Evolutionary conservation across 2,329 filamentous ascomycete genomes (phyloP).

Genomic region (Alternaria incomplexa): DNA sequence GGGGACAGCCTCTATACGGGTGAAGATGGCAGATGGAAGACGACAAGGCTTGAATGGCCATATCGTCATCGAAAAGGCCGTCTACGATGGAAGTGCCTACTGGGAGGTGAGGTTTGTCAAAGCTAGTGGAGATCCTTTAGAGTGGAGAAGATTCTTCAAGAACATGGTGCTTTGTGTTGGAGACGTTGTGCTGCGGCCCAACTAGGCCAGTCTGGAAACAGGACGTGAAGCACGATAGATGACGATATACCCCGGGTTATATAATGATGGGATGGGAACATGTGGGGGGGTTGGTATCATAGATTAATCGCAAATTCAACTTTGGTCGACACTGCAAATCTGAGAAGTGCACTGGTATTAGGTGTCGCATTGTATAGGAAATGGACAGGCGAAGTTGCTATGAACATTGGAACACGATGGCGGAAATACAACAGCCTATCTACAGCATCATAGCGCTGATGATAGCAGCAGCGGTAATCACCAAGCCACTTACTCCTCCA

Average conservation of each 20-base stretch:
- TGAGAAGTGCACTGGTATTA: neutral
- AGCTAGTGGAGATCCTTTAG: slow-evolving; percentile 91
- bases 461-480: slow-evolving; percentile 2
- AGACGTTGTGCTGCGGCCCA: slow-evolving; percentile 71
- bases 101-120: slow-evolving; percentile 89
- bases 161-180: slow-evolving; percentile 87
- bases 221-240: neutral
- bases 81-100: slow-evolving; percentile 68
- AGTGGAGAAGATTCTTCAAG: slow-evolving; percentile 98
- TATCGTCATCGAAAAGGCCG: slow-evolving; percentile 75
- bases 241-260: neutral
- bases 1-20: slow-evolving; percentile 68
- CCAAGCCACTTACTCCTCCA: neutral
- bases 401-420: neutral
- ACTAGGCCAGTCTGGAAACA: slow-evolving; percentile 9
- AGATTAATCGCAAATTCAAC: neutral
- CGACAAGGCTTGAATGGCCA: slow-evolving; percentile 76
- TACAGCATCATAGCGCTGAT: slow-evolving; percentile 8
- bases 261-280: neutral
- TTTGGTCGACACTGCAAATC: neutral
- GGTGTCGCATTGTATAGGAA: neutral
- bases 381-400: neutral
- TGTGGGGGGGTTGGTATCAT: neutral
- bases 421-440: neutral
- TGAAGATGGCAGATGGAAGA: slow-evolving; percentile 76